Evolutionary conservation across 805 yeast genomes (phyloP).

Genomic region (Candida ipomoeae): DNA sequence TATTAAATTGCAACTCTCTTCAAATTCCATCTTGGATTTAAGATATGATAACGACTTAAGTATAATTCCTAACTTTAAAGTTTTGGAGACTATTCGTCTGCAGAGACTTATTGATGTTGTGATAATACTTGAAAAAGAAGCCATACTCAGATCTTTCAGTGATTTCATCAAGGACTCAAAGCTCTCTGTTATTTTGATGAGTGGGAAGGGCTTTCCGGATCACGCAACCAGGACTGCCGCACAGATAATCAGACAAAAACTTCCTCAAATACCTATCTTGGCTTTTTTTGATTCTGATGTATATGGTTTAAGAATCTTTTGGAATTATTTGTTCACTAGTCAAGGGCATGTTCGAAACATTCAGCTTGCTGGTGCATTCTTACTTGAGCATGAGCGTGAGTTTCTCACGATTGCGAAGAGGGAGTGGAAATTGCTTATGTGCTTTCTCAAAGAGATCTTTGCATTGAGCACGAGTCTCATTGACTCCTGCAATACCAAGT

Average conservation of each 20-base stretch:
- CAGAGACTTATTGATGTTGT: slow-evolving; percentile 10
- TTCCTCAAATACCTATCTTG: slow-evolving; percentile 7
- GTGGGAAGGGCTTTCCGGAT: slow-evolving; percentile 19
- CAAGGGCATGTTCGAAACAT: slow-evolving; percentile 1
- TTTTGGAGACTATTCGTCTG: neutral
- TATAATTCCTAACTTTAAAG: slow-evolving; percentile 5
- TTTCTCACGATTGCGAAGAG: slow-evolving; percentile 12
- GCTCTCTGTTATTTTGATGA: slow-evolving; percentile 6
- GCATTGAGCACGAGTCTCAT: neutral
- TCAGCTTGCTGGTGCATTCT: slow-evolving; percentile 13
- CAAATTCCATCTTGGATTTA: neutral
- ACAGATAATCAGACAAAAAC: neutral
- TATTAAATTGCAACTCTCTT: slow-evolving; percentile 1
- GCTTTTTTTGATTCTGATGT: slow-evolving; percentile 19
- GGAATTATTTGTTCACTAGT: slow-evolving; percentile 9
- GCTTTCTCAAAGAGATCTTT: slow-evolving; percentile 6
- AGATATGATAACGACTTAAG: neutral
- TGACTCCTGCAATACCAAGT: neutral
- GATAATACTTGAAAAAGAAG: slow-evolving; percentile 38
- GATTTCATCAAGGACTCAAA: slow-evolving; percentile 11
- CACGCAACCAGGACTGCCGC: slow-evolving; percentile 12
- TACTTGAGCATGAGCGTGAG: slow-evolving; percentile 13
- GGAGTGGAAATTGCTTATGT: slow-evolving; percentile 14
- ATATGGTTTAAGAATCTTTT: slow-evolving; percentile 16
- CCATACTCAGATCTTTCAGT: slow-evolving; percentile 34